phyloP scores from a whole-genome alignment of 306 rosid genomes.

The Vigna reflexopilosa region DNA sequence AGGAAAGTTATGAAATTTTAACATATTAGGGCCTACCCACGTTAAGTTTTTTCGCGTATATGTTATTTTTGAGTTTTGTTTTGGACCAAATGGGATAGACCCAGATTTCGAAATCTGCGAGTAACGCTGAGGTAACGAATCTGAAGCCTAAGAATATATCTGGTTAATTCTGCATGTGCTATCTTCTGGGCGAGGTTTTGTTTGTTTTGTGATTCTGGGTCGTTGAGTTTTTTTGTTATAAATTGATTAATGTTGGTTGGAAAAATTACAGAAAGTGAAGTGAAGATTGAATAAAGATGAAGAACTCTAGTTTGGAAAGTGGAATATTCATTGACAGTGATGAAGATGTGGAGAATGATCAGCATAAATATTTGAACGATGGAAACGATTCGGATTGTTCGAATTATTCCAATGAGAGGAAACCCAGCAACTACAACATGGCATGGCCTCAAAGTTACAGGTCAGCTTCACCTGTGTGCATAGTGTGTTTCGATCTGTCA shows the following conservation, averaged over 20 bases:
- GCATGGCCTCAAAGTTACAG: conserved; percentile 98
- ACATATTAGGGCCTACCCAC: background rate
- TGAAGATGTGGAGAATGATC: conserved; percentile 65
- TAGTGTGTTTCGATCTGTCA: background rate
- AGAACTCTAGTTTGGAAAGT: conserved; percentile 70
- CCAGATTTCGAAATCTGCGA: background rate
- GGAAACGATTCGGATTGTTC: conserved; percentile 75
- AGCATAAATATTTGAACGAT: conserved; percentile 46
- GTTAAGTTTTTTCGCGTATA: background rate
- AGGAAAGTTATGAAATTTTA: background rate
- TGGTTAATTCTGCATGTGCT: background rate
- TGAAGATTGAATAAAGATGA: conserved; percentile 55
- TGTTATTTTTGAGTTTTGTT: background rate
- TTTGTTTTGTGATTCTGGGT: conserved; percentile 21
- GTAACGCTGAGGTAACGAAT: background rate
- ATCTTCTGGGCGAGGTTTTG: background rate
- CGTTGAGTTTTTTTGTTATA: background rate
- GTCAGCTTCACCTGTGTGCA: conserved; percentile 41
- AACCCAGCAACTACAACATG: conserved; percentile 62
- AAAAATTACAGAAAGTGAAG: background rate
- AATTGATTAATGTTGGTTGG: background rate
- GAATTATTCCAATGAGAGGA: conserved; percentile 52
- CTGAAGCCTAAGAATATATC: background rate
- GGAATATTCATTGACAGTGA: conserved; percentile 70
- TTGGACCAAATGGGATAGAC: background rate